Percentiles rank a stretch among this genome's conserved stretches.
Evolutionary conservation across 352 stramenopile genomes (phyloP).

Genomic region (Globisporangium ultimum): DNA sequence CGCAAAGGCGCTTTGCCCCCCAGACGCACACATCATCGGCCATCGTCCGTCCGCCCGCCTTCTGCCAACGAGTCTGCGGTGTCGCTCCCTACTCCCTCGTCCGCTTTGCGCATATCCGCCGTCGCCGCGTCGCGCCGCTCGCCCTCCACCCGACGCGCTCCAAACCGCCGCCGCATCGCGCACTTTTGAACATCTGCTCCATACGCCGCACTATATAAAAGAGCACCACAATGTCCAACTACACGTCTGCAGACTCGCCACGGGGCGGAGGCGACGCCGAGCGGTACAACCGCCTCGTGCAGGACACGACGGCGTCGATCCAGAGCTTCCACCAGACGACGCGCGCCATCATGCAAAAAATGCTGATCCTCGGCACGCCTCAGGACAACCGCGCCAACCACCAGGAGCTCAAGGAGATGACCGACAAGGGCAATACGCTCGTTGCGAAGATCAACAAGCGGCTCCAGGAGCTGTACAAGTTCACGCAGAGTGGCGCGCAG

Average conservation of each 20-base stretch:
- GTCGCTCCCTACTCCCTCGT: too few species aligned
- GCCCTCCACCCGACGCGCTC: too few species aligned
- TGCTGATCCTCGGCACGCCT: slow-evolving; percentile 51
- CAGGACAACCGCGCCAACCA: slow-evolving; percentile 61
- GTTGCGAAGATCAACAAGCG: slow-evolving; percentile 53
- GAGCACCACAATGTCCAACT: slow-evolving; percentile 28
- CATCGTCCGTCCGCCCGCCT: too few species aligned
- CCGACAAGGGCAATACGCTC: slow-evolving; percentile 57
- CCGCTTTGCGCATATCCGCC: too few species aligned
- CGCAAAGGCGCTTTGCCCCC: too few species aligned
- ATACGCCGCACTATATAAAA: too few species aligned
- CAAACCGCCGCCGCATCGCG: too few species aligned
- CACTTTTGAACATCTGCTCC: too few species aligned
- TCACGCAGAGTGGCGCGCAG: slow-evolving; percentile 22
- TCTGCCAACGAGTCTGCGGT: too few species aligned
- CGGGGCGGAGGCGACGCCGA: slow-evolving; percentile 35
- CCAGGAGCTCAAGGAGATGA: slow-evolving; percentile 57
- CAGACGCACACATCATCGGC: too few species aligned
- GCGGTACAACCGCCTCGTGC: slow-evolving; percentile 47
- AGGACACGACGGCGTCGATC: slow-evolving; percentile 63
- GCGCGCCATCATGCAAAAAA: slow-evolving; percentile 59
- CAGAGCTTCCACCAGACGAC: slow-evolving; percentile 55
- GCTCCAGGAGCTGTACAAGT: slow-evolving; percentile 41
- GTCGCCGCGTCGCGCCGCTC: too few species aligned
- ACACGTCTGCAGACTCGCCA: slow-evolving; percentile 49